Evolutionary conservation across 2,329 filamentous ascomycete species (phyloP), one percentile per base, ranked within the genome.

Genomic region (Colletotrichum sp.): DNA sequence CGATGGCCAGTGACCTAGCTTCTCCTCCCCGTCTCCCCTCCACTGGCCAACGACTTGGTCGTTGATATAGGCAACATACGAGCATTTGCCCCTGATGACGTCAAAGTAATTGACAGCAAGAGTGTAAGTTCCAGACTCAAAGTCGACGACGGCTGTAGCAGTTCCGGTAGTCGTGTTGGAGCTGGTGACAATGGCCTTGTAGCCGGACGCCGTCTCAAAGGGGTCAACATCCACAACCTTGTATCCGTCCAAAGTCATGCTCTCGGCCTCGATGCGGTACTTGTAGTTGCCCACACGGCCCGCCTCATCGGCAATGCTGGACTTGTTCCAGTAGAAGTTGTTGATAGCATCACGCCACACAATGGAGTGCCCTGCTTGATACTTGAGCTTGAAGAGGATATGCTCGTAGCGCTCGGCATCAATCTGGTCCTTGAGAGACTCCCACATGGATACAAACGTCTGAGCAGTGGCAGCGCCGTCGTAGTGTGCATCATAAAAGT

Each of bases 271-370:
- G 61, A 95, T 89, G n/a, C 93, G 89, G 82, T 90, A 92, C 0
- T 89, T 88, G 81, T 95, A 90, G 75, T 91, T 86, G 2, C 89
- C 88, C 0, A 94, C 92, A 12, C 93, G 88, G 3, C 85, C 85
- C 0, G 78, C 78, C 24, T 87, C 84, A 78, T 95, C 93, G 0
- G 89, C 81, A 58, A 95, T 93, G 4, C 88, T 86, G 0, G 92
- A 92, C 48, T 91, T 82, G 80, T 91, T 92, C 80, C 86, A 79
- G 83, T 93, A 94, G 83, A 93, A 94, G 71, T 91, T 85, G 79
- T 85, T 90, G 83, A 95, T 91, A 1, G 91, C 88, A 79, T 94
- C 93, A 16, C 93, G 88, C 93, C 93, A 95, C 18, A 94, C 91
- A 21, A 95, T 87, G 0, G 92, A 88, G 82, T 95, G 93, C 0